phyloP scores from a whole-genome alignment of 1,284 basidiomycete species.

The Somion occarium region DNA sequence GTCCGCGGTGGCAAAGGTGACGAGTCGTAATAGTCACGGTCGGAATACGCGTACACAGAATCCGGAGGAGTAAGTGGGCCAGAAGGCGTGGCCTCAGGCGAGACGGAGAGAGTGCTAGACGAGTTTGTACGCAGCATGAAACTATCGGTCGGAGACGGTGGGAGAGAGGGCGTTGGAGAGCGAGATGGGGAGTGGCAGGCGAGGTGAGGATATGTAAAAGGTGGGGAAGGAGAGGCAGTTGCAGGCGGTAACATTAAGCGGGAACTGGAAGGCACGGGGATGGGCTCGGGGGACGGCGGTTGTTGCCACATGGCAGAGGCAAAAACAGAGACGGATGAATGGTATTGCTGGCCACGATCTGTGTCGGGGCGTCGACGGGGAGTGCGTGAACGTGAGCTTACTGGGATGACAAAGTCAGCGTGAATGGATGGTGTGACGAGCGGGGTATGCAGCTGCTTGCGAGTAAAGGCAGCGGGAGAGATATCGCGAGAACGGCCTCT shows the following conservation, averaged over 20 bases:
- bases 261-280: slow-evolving; percentile 8
- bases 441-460: slow-evolving; percentile 1
- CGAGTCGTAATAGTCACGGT: slow-evolving; percentile 30
- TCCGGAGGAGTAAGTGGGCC: slow-evolving; percentile 27
- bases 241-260: not conserved
- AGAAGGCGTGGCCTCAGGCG: slow-evolving; percentile 17
- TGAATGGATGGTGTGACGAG: slow-evolving; percentile 10
- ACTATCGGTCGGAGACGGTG: slow-evolving; percentile 18
- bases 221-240: slow-evolving; percentile 16
- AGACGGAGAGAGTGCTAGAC: slow-evolving; percentile 26
- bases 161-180: not conserved
- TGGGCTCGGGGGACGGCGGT: slow-evolving; percentile 10
- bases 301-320: slow-evolving; percentile 10
- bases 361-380: slow-evolving; percentile 9
- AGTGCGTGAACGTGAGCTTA: slow-evolving; percentile 8
- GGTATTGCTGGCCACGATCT: not conserved
- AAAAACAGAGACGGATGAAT: slow-evolving; percentile 2
- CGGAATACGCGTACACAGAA: slow-evolving; percentile 8
- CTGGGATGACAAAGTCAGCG: slow-evolving; percentile 8
- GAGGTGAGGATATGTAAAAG: slow-evolving; percentile 12
- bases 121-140: slow-evolving; percentile 16
- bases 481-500: slow-evolving; percentile 27
- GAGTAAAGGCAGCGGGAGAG: slow-evolving; percentile 21
- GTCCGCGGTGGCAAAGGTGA: slow-evolving; percentile 44
- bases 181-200: not conserved